Base-by-base conservation (phyloP, 768 basidiomycete species). In the Tylopilus sp. region DNA sequence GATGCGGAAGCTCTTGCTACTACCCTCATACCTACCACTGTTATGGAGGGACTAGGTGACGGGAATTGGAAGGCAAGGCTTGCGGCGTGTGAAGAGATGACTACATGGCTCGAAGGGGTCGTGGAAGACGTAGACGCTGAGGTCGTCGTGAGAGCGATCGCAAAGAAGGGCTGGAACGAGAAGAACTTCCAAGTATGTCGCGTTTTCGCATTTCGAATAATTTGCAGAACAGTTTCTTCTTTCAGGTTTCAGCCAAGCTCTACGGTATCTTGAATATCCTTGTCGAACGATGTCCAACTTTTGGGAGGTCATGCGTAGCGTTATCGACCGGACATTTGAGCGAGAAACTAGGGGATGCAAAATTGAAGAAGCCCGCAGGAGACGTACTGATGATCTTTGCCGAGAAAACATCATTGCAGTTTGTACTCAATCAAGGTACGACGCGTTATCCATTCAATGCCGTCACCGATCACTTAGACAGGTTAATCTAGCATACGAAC, bases 141-240 rank as follows among this genome's bases (percentile, higher is more conserved):
- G 70, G 83, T 99, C 6, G 63, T 99, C 33, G 82, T 98, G 19
- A 80, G 96, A 24, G 86, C 89, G 59, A 72, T 98, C 54, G 86
- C 82, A 4, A 98, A 96, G 77, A 92, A 90, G 58, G 93, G 95
- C 3, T 98, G 93, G 94, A 81, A 78, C n/a, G 97, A 99, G 74
- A 98, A 97, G 77, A 99, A 98, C 64, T 99, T 99, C 60, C 96
- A 99, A 76, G 95, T 89, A 54, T 51, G 26, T 45, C 71, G 63
- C 22, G 6, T 21, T 26, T 50, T 38, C 47, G 1, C 6, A 29
- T 14, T 25, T 7, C 28, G 22, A 26, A 40, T 17, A 19, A 33
- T 52, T 6, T n/a, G 41, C 54, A 62, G 25, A 65, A 60, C 41
- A 12, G 22, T 38, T 52, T 1, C 25, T 19, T 41, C 31, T 28